Evolutionary conservation across 2,329 filamentous ascomycete species (phyloP).

Genomic region (Colletotrichum aenigma): DNA sequence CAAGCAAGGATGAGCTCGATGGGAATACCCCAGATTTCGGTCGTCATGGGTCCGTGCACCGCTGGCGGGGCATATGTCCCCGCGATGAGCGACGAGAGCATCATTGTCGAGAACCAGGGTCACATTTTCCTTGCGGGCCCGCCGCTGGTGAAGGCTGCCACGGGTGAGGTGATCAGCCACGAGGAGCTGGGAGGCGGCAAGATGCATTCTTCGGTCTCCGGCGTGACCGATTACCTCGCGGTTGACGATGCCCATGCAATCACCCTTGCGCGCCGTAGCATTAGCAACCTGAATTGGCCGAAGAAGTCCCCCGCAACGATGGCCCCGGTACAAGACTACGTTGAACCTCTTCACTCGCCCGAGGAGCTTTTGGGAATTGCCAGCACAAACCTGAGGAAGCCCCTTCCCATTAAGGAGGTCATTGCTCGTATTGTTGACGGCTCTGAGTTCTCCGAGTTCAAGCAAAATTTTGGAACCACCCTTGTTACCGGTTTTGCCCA

Average conservation of each 20-base stretch:
- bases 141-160: slow-evolving; percentile 93
- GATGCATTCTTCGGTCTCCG: slow-evolving; percentile 88
- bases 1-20: slow-evolving; percentile 90
- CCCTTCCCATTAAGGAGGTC: slow-evolving; percentile 85
- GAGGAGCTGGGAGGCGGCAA: slow-evolving; percentile 91
- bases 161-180: slow-evolving; percentile 87
- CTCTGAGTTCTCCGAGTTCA: slow-evolving; percentile 91
- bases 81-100: slow-evolving; percentile 96
- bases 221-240: slow-evolving; percentile 93
- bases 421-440: slow-evolving; percentile 94
- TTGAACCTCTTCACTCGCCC: slow-evolving; percentile 81
- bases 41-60: slow-evolving; percentile 97
- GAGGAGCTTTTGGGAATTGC: slow-evolving; percentile 87
- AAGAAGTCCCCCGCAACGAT: slow-evolving; percentile 42
- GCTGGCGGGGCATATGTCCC: slow-evolving; percentile 95
- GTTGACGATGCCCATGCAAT: slow-evolving; percentile 94
- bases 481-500: slow-evolving; percentile 90
- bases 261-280: slow-evolving; percentile 79
- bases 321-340: slow-evolving; percentile 50
- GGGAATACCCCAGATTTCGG: slow-evolving; percentile 90
- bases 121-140: slow-evolving; percentile 97
- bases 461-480: slow-evolving; percentile 85
- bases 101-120: slow-evolving; percentile 95
- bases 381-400: slow-evolving; percentile 85
- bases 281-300: slow-evolving; percentile 91